These are phyloP conservation scores for Corynascus novoguineensis DNA, from an alignment of 495 filamentous ascomycete genomes.

Conservation along the genomic window DNA sequence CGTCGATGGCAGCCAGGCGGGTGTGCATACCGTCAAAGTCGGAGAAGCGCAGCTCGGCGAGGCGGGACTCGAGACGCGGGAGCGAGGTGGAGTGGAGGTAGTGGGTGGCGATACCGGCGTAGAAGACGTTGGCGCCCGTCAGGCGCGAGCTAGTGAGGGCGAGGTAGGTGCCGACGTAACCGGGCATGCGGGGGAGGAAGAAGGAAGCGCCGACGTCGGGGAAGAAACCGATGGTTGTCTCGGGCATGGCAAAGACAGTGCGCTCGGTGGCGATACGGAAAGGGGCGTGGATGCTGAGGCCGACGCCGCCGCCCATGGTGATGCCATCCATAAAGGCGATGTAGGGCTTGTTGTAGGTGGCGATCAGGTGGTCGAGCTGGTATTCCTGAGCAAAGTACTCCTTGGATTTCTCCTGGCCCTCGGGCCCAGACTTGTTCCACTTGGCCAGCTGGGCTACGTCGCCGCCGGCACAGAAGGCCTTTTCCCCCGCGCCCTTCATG, in stretches of 20 bases:
- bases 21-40: constrained; percentile 59
- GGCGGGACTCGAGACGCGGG: constrained; percentile 69
- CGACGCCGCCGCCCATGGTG: constrained; percentile 97
- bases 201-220: constrained; percentile 95
- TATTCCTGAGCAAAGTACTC: constrained; percentile 93
- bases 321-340: constrained; percentile 96
- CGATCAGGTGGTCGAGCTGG: constrained; percentile 86
- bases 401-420: constrained; percentile 62
- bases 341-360: constrained; percentile 90
- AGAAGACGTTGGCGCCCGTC: constrained; percentile 75
- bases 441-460: constrained; percentile 74
- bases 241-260: constrained; percentile 95
- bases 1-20: constrained; percentile 66
- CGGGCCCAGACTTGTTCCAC: constrained; percentile 59
- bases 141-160: constrained; percentile 80
- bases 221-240: constrained; percentile 97
- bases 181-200: constrained; percentile 86
- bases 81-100: constrained; percentile 87
- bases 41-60: constrained; percentile 81
- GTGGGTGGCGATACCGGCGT: constrained; percentile 84
- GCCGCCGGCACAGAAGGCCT: constrained; percentile 88
- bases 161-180: constrained; percentile 79
- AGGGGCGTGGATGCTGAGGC: constrained; percentile 87
- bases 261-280: constrained; percentile 94
- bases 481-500: constrained; percentile 78